Conservation (phyloP, 805 yeast species). For the Geotrichum ghanense region DNA sequence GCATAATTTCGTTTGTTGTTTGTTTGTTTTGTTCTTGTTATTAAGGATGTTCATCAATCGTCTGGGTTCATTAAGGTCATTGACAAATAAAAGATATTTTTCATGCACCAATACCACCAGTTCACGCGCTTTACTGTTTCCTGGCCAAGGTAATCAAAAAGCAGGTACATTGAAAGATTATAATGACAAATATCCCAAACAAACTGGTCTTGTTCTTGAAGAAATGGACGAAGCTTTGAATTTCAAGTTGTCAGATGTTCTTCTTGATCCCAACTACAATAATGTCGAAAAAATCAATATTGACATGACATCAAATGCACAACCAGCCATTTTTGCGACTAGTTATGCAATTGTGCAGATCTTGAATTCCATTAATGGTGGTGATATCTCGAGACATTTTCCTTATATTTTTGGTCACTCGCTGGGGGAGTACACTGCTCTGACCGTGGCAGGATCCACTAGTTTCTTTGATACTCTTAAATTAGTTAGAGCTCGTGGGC, state of each 20-base stretch:
- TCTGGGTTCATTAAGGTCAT: too few species aligned
- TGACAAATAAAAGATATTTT: not conserved
- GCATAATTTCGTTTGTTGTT: too few species aligned
- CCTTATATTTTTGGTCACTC: slow-evolving; percentile 35
- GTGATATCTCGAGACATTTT: slow-evolving; percentile 10
- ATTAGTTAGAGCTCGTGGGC: slow-evolving; percentile 36
- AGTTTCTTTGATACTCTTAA: slow-evolving; percentile 27
- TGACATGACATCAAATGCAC: slow-evolving; percentile 36
- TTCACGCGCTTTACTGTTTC: not conserved
- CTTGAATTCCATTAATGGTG: slow-evolving; percentile 14
- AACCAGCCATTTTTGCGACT: slow-evolving; percentile 40
- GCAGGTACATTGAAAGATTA: slow-evolving; percentile 21
- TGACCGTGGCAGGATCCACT: slow-evolving; percentile 28
- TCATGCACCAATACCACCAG: not conserved
- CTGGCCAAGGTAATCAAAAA: slow-evolving; percentile 29
- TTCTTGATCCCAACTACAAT: slow-evolving; percentile 9
- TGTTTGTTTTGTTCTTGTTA: too few species aligned
- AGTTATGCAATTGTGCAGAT: slow-evolving; percentile 26
- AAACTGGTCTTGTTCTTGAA: slow-evolving; percentile 19
- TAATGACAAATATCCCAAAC: slow-evolving; percentile 14
- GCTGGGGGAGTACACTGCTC: slow-evolving; percentile 40
- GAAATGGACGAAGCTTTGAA: slow-evolving; percentile 20
- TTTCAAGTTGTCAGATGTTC: slow-evolving; percentile 10
- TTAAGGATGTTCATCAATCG: too few species aligned
- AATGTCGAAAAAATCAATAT: slow-evolving; percentile 11